phyloP scores from a whole-genome alignment of 2,329 filamentous ascomycete genomes.

The Colletotrichum scovillei region DNA sequence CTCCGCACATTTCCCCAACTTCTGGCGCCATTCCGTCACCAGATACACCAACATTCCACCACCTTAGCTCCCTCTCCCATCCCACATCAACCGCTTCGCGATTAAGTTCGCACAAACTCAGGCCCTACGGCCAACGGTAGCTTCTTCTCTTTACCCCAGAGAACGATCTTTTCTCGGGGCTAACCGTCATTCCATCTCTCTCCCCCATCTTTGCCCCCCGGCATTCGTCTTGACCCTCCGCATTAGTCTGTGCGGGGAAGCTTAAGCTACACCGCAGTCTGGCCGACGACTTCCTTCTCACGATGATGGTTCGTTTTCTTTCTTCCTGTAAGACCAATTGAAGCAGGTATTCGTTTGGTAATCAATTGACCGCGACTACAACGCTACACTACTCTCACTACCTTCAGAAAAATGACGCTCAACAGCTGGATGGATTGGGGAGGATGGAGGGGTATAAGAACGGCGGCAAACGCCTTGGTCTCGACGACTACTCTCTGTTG shows the following conservation, averaged over 20 bases:
- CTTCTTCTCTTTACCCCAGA: not conserved
- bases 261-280: conserved; percentile 21
- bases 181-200: not conserved
- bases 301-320: not conserved
- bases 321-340: not conserved
- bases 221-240: not conserved
- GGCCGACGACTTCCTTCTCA: not conserved
- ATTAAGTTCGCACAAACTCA: conserved; percentile 5
- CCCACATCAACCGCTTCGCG: conserved; percentile 1
- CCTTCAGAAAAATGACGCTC: not conserved
- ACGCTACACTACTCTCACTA: not conserved
- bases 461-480: not conserved
- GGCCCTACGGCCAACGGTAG: not conserved
- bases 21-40: conserved; percentile 20
- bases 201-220: not conserved
- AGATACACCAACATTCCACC: not conserved
- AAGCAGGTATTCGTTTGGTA: not conserved
- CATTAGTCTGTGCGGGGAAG: conserved; percentile 27
- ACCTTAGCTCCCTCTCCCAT: not conserved
- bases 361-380: not conserved
- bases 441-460: conserved; percentile 12
- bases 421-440: not conserved
- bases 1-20: conserved; percentile 26
- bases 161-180: not conserved
- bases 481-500: conserved; percentile 12